Conservation (phyloP, 2,329 filamentous ascomycete genomes). For the Diaporthe citrichinensis region DNA sequence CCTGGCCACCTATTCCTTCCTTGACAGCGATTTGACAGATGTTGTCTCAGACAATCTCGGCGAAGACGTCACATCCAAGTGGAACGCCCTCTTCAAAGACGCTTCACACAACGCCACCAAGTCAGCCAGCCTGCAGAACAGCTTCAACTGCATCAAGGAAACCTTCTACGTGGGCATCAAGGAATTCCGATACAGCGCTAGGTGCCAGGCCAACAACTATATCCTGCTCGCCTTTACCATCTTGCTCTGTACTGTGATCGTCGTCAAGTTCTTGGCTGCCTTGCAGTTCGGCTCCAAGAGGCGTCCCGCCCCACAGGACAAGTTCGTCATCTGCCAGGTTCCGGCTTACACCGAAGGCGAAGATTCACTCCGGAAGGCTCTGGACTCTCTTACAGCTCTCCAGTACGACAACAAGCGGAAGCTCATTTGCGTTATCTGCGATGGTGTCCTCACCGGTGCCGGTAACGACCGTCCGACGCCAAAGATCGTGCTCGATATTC, state of each 20-base stretch:
- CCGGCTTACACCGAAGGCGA: conserved; percentile 98
- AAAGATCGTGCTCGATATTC: conserved; percentile 97
- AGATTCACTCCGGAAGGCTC: conserved; percentile 90
- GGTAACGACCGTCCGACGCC: conserved; percentile 97
- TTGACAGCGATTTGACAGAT: conserved; percentile 76
- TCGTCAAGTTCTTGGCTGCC: conserved; percentile 91
- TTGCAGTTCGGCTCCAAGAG: conserved; percentile 94
- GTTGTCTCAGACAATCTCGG: conserved; percentile 83
- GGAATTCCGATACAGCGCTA: conserved; percentile 84
- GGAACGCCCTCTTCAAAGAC: conserved; percentile 67
- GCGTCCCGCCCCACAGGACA: conserved; percentile 91
- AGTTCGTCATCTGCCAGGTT: conserved; percentile 98
- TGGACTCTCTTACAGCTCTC: conserved; percentile 93
- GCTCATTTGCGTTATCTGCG: conserved; percentile 95
- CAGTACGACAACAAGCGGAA: conserved; percentile 99
- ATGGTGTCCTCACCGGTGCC: conserved; percentile 95
- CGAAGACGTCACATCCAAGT: conserved; percentile 79
- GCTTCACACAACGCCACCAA: conserved; percentile 66
- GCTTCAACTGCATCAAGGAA: conserved; percentile 84
- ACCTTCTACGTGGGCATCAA: conserved; percentile 85
- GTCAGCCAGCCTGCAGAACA: conserved; percentile 70
- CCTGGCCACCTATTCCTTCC: conserved; percentile 74
- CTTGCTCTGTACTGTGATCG: conserved; percentile 83
- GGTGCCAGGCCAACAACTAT: conserved; percentile 91
- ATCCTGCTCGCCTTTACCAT: conserved; percentile 90